phyloP scores from a whole-genome alignment of 2,329 filamentous ascomycete species.

The Periconia sp. region DNA sequence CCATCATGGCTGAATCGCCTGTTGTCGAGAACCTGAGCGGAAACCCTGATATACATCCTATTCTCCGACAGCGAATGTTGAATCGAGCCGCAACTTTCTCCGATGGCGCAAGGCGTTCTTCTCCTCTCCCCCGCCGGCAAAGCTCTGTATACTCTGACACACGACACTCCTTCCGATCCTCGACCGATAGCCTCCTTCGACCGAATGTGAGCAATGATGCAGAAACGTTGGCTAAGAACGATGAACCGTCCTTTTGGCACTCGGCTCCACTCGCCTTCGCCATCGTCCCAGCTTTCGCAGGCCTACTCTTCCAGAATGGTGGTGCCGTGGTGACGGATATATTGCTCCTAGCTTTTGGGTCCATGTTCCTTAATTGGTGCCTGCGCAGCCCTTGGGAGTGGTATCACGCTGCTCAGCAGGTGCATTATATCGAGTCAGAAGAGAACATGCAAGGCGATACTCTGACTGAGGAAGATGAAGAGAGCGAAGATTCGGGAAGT shows the following conservation, averaged over 20 bases:
- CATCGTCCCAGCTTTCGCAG: conserved; percentile 81
- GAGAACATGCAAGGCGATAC: conserved; percentile 19
- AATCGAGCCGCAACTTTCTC: conserved; percentile 38
- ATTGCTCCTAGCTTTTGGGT: conserved; percentile 75
- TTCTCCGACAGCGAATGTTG: conserved; percentile 38
- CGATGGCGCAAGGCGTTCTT: conserved; percentile 27
- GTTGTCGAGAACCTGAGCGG: conserved; percentile 15
- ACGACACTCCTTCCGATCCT: conserved; percentile 63
- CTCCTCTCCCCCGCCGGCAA: conserved; percentile 55
- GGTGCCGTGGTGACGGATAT: conserved; percentile 82
- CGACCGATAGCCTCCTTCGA: conserved; percentile 70
- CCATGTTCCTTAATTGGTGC: conserved; percentile 89
- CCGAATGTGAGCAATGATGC: conserved; percentile 39
- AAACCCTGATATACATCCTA: conserved; percentile 18
- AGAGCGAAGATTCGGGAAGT: conserved; percentile 13
- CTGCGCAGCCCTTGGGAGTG: conserved; percentile 82
- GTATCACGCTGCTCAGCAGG: conserved; percentile 53
- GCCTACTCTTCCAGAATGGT: conserved; percentile 82
- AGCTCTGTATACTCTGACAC: conserved; percentile 76
- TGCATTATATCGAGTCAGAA: conserved; percentile 26
- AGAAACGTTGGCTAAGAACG: conserved; percentile 37
- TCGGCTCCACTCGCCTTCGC: conserved; percentile 81
- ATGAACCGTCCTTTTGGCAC: conserved; percentile 71
- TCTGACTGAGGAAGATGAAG: conserved; percentile 35
- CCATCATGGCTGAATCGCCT: conserved; percentile 29